phyloP scores from a whole-genome alignment of 768 basidiomycete genomes.

The Lactifluus piperatus region DNA sequence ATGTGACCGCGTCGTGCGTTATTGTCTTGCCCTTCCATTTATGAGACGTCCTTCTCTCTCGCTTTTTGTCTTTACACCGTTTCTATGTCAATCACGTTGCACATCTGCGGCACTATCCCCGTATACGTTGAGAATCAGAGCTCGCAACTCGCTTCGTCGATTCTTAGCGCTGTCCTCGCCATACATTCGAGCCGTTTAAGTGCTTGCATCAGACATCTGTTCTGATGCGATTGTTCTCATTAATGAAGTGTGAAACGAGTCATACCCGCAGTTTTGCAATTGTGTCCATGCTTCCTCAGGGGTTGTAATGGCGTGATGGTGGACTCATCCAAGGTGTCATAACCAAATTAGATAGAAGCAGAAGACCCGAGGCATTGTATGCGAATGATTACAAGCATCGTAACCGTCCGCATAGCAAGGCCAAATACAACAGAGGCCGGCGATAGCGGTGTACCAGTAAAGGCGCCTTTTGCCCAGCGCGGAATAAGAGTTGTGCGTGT shows the following conservation, averaged over 20 bases:
- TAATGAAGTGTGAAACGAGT: too few relatives aligned
- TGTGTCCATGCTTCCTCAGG: too few relatives aligned
- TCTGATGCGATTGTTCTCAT: too few relatives aligned
- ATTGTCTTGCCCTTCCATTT: slow-evolving; percentile 9
- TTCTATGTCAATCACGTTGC: neutral
- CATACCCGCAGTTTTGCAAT: too few relatives aligned
- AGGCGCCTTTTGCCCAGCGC: neutral
- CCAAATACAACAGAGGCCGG: neutral
- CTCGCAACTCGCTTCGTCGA: neutral
- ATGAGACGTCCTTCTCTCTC: neutral
- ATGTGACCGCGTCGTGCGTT: slow-evolving; percentile 23
- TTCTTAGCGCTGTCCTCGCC: too few relatives aligned
- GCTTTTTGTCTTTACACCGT: slow-evolving; percentile 2
- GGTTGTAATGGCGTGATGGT: too few relatives aligned
- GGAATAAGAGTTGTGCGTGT: neutral
- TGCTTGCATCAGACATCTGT: too few relatives aligned
- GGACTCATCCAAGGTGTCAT: neutral
- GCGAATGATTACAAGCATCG: too few relatives aligned
- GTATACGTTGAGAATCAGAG: neutral
- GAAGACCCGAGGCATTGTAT: neutral
- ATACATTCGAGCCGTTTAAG: too few relatives aligned
- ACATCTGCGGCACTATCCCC: neutral
- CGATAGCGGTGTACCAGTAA: neutral
- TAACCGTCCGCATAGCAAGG: neutral
- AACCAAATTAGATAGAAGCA: neutral